A percentile compares a stretch with the other conserved stretches of the same genome.
Evolutionary conservation across 1,139 yeast genomes (phyloP).

Genomic region (Kodamaea ohmeri): DNA sequence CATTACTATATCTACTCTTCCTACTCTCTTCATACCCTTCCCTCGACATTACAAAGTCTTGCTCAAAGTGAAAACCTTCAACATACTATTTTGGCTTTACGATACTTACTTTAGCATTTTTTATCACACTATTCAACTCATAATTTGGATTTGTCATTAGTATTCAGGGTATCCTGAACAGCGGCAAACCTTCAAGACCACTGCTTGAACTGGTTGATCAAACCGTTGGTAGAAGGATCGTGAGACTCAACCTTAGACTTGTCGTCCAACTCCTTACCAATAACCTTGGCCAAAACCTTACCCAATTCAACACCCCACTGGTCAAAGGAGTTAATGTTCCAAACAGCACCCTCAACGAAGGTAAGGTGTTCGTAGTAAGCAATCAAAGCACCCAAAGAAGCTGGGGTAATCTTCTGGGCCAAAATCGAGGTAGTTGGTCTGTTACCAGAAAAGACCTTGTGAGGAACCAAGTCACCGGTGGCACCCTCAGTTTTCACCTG

Average conservation of each 20-base stretch:
- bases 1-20: too few species aligned
- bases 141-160: constrained; percentile 2
- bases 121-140: not conserved
- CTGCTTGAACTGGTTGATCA: constrained; percentile 90
- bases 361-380: constrained; percentile 97
- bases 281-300: constrained; percentile 93
- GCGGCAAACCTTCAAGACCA: constrained; percentile 51
- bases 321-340: constrained; percentile 99
- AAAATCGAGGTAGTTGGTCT: constrained; percentile 97
- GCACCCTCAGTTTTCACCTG: constrained; percentile 91
- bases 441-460: constrained; percentile 95
- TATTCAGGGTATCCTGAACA: constrained; percentile 4
- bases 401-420: constrained; percentile 95
- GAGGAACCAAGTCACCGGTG: constrained; percentile 80
- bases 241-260: constrained; percentile 56
- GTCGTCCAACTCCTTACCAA: constrained; percentile 81
- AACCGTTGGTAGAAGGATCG: constrained; percentile 86
- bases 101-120: too few species aligned
- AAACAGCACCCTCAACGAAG: constrained; percentile 96
- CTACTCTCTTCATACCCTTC: too few species aligned
- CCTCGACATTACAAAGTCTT: too few species aligned
- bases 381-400: constrained; percentile 90
- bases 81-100: too few species aligned
- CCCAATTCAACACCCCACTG: constrained; percentile 99
- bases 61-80: too few species aligned